phyloP scores from a whole-genome alignment of 2,329 filamentous ascomycete species.

The Colletotrichum tanaceti region DNA sequence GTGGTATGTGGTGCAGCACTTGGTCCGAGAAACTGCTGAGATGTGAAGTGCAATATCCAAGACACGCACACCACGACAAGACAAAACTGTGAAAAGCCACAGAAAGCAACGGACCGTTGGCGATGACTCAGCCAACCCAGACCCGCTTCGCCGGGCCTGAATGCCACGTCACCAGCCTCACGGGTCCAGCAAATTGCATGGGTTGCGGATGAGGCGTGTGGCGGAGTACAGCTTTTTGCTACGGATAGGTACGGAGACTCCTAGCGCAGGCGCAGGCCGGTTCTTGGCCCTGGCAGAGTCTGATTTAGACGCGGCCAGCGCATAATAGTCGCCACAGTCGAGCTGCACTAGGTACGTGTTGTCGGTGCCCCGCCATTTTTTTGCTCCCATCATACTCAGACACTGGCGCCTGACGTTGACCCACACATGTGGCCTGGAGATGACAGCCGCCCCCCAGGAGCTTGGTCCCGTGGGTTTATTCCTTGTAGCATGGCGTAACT shows the following conservation, averaged over 20 bases:
- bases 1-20: background rate
- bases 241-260: too few species aligned
- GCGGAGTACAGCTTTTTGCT: constrained; percentile 39
- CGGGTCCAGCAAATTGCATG: constrained; percentile 11
- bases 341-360: too few species aligned
- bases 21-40: constrained; percentile 24
- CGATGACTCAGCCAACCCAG: constrained; percentile 36
- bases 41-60: too few species aligned
- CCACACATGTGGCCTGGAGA: constrained; percentile 4
- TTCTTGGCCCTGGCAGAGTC: constrained; percentile 14
- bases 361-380: constrained; percentile 23
- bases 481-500: background rate
- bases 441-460: background rate
- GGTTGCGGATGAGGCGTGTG: constrained; percentile 40
- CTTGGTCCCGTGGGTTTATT: constrained; percentile 4
- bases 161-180: constrained; percentile 43
- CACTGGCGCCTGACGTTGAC: constrained; percentile 5
- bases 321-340: constrained; percentile 40
- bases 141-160: constrained; percentile 24
- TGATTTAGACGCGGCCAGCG: constrained; percentile 40
- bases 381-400: background rate
- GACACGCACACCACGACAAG: too few species aligned
- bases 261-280: constrained; percentile 12
- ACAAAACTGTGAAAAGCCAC: constrained; percentile 31
- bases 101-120: constrained; percentile 27